Base-by-base conservation (phyloP, 495 filamentous ascomycete species). In the Daldinia caldariorum region DNA sequence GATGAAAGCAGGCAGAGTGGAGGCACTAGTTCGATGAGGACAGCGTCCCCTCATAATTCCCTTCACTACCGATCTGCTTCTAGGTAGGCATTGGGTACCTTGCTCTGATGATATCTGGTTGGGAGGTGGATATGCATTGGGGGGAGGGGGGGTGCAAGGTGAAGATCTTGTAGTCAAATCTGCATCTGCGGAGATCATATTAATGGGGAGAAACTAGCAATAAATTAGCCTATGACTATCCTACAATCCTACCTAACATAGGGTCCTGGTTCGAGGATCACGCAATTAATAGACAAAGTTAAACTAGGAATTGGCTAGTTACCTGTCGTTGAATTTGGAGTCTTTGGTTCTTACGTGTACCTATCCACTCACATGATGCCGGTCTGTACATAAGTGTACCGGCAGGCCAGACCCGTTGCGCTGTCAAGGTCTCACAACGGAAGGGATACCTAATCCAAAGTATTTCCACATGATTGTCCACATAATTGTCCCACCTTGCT, bases 51-150 rank as follows among this genome's bases (percentile, higher is more conserved):
- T 56, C 34, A 34, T 51, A 61, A 41, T 34, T 41, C 32, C 3
- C 37, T 49, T 65, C 56, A 20, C 60, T 20, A 56, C 49, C 53
- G 37, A 29, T 31, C 26, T 41, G n/a, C 41, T 47, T 6, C 14
- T 45, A 61, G 43, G 20, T 64, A 34, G 54, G 56, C 55, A 53
- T 63, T 47, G 60, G 41, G 54, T 63, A 39, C 55, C 58, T n/a
- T 31, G 14, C n/a, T 31, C 35, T 57, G 47, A 10, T 60, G 58
- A 29, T 71, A 16, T 38, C 22, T 50, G 14, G 47, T 60, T 37
- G 61, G 29, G 29, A 57, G 32, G 37, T 31, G 29, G 43, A 59
- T 39, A 26, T 9, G n/a, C 20, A 32, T 18, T 14, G 6, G 41
- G n/a, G n/a, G n/a, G n/a, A n/a, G n/a, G n/a, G n/a, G n/a, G n/a